These are phyloP conservation scores for Didymosphaeria variabile DNA, from an alignment of 2,329 filamentous ascomycete genomes.

Conservation along the genomic window DNA sequence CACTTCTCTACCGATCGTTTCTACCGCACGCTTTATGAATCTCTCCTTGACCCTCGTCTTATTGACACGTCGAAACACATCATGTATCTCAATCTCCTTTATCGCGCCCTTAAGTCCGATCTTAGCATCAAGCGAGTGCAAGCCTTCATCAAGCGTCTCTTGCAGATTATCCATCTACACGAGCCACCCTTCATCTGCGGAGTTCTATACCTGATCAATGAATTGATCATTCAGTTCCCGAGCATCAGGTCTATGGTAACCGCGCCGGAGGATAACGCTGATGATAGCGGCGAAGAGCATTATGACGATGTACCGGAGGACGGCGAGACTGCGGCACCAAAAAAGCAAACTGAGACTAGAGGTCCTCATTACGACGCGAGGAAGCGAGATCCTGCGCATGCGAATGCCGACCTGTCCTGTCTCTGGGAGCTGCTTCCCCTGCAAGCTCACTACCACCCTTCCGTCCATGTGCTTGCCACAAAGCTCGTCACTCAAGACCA, in stretches of 20 bases:
- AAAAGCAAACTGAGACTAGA: slow-evolving; percentile 29
- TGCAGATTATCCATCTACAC: slow-evolving; percentile 87
- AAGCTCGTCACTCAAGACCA: slow-evolving; percentile 74
- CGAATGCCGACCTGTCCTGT: slow-evolving; percentile 90
- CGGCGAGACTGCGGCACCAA: slow-evolving; percentile 39
- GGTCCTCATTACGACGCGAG: slow-evolving; percentile 76
- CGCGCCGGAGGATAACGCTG: slow-evolving; percentile 77
- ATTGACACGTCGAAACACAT: slow-evolving; percentile 92
- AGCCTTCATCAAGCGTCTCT: slow-evolving; percentile 91
- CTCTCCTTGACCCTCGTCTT: slow-evolving; percentile 87
- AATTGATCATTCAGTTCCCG: slow-evolving; percentile 81
- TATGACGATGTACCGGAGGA: slow-evolving; percentile 71
- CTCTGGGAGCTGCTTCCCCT: slow-evolving; percentile 91
- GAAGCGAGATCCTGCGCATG: slow-evolving; percentile 90
- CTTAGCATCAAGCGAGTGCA: slow-evolving; percentile 91
- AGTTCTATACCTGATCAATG: slow-evolving; percentile 86
- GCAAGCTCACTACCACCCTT: slow-evolving; percentile 87
- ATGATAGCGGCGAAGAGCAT: slow-evolving; percentile 76
- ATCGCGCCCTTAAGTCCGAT: slow-evolving; percentile 87
- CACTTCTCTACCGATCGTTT: slow-evolving; percentile 87
- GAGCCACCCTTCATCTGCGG: slow-evolving; percentile 93
- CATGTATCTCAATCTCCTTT: slow-evolving; percentile 91
- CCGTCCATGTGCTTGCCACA: slow-evolving; percentile 83
- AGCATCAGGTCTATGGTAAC: slow-evolving; percentile 77
- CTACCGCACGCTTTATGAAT: slow-evolving; percentile 95